Base-by-base conservation (phyloP, 2,329 filamentous ascomycete species). In the Hypoxylon sp. region DNA sequence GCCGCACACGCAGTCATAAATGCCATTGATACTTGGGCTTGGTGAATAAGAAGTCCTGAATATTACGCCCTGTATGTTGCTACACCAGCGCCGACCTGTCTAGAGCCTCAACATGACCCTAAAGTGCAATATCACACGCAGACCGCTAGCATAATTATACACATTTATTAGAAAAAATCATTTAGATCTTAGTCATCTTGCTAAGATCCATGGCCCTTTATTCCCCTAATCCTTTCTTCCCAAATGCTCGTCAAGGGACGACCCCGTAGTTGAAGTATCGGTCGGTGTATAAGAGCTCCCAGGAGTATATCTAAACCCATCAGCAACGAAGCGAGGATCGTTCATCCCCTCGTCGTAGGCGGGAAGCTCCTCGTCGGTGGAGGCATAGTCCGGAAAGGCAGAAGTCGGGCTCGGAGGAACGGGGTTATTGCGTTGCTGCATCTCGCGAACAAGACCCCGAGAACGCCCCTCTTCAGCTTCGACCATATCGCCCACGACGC, bases 401-500 rank as follows among this genome's bases (percentile, higher is more conserved):
- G 77, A 76, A 31, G 74, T 74, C 8, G 77, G 76, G 59, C 73
- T 75, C 9, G 74, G 75, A 2, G 75, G 74, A 44, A 64, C 53
- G 6, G 73, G 73, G 24, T 64, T 59, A 33, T 55, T 70, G 50
- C 59, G 69, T 19, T 73, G 73, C 29, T 68, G 68, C 35, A 62
- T 73, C 47, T 68, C 65, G 26, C 44, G 62, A 44, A 48, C 35
- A 26, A 72, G 58, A 24, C 67, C 66, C 17, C 63, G 73, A 48
- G 63, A 59, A 48, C 75, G 75, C 19, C 78, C 80, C 67, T 84
- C 83, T 61, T 84, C 83, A 1, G 80, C 82, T 5, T 81, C 78
- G 22, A 86, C 79, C 57, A 87, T 78, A 44, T 82, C 81, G 44
- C 81, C 81, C 0, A 87, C 82, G 48, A 85, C 77, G 5, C 79